Percentiles rank a stretch among this genome's conserved stretches.
These are phyloP conservation scores for Amanita fuliginea DNA, from an alignment of 768 basidiomycete species.

Conservation along the genomic window DNA sequence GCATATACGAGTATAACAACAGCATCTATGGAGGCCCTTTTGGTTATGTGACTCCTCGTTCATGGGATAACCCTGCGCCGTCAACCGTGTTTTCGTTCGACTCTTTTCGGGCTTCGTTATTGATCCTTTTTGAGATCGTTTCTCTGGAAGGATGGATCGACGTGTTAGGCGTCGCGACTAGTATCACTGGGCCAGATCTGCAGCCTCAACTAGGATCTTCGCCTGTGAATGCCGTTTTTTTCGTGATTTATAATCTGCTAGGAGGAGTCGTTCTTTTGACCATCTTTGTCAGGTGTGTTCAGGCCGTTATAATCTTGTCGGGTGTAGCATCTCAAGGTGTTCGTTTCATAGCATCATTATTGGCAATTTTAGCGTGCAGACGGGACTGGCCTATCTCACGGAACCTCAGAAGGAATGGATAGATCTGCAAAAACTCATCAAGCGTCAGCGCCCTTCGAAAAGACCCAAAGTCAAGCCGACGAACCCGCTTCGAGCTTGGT, in stretches of 20 bases:
- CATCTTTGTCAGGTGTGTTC: conserved; percentile 73
- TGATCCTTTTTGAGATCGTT: conserved; percentile 94
- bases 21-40: conserved; percentile 51
- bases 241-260: conserved; percentile 83
- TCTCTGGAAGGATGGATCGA: conserved; percentile 97
- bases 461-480: conserved; percentile 56
- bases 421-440: conserved; percentile 82
- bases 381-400: conserved; percentile 80
- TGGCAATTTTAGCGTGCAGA: conserved; percentile 80
- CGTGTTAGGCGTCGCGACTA: conserved; percentile 74
- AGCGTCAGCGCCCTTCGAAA: conserved; percentile 77
- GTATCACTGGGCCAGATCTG: conserved; percentile 54
- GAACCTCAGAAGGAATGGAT: conserved; percentile 89
- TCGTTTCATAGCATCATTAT: conserved; percentile 73
- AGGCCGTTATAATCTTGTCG: neutral
- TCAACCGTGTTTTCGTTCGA: conserved; percentile 87
- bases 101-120: conserved; percentile 66
- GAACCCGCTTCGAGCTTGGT: conserved; percentile 61
- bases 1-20: conserved; percentile 64
- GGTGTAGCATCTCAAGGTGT: conserved; percentile 5
- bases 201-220: conserved; percentile 68
- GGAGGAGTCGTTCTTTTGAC: conserved; percentile 87
- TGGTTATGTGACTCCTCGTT: conserved; percentile 67
- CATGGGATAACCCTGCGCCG: conserved; percentile 82
- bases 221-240: conserved; percentile 82